Evolutionary conservation across 2,329 filamentous ascomycete genomes (phyloP).

Genomic region (Septoria petroselini): DNA sequence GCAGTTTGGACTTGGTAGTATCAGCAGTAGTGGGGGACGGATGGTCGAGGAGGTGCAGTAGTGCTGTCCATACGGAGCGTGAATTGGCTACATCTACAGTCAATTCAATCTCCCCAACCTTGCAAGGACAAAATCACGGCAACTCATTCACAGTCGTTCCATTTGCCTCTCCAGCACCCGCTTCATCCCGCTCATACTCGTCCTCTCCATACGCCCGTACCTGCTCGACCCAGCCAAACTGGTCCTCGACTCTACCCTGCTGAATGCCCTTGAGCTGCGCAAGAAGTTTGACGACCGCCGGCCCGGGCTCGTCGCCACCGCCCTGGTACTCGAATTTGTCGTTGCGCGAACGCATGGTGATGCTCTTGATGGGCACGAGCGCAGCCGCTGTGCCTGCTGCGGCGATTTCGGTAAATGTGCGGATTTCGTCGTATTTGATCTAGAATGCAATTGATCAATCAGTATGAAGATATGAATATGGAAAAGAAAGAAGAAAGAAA

Average conservation of each 20-base stretch:
- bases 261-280: conserved; percentile 80
- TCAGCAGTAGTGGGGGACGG: background rate
- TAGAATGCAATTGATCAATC: conserved; percentile 32
- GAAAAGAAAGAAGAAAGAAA: background rate
- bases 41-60: conserved; percentile 9
- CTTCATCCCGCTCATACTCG: conserved; percentile 32
- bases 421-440: conserved; percentile 65
- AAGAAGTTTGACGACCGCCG: conserved; percentile 69
- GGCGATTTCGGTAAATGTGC: conserved; percentile 72
- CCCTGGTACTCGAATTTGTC: conserved; percentile 57
- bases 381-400: conserved; percentile 90
- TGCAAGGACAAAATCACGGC: no score
- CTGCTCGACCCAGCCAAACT: conserved; percentile 66
- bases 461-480: background rate
- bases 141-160: conserved; percentile 24
- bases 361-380: conserved; percentile 86
- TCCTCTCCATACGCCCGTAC: conserved; percentile 42
- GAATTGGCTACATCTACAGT: no score
- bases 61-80: no score
- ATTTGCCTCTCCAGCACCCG: conserved; percentile 15
- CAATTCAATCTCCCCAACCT: no score
- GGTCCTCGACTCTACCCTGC: conserved; percentile 72
- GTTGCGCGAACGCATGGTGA: conserved; percentile 64
- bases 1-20: background rate
- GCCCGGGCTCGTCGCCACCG: conserved; percentile 66